A percentile compares a stretch with the other conserved stretches of the same genome.
These are phyloP conservation scores for Podospora fimiseda DNA, from an alignment of 495 filamentous ascomycete species.

Conservation along the genomic window DNA sequence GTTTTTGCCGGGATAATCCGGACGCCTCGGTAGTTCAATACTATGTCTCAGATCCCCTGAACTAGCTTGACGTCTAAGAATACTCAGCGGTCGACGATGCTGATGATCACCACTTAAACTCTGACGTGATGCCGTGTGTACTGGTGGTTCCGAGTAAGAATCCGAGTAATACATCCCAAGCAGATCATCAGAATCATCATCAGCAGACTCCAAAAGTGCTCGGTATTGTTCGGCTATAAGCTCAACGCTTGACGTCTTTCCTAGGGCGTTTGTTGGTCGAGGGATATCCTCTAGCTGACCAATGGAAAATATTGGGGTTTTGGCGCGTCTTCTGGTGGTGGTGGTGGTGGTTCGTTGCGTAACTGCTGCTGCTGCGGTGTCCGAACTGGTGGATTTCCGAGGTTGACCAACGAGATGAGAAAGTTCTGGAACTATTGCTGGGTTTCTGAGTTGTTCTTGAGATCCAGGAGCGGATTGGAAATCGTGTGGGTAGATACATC, in stretches of 20 bases:
- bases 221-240: slow-evolving; percentile 42
- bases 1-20: not conserved
- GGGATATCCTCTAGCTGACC: slow-evolving; percentile 32
- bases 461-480: not conserved
- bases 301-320: slow-evolving; percentile 38
- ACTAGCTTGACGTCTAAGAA: slow-evolving; percentile 13
- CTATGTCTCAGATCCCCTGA: slow-evolving; percentile 4
- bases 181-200: slow-evolving; percentile 12
- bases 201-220: slow-evolving; percentile 33
- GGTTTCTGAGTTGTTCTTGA: not conserved
- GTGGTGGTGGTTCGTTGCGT: slow-evolving; percentile 2
- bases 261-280: slow-evolving; percentile 19
- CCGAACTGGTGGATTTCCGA: slow-evolving; percentile 14
- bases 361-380: slow-evolving; percentile 7
- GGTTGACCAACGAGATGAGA: slow-evolving; percentile 28
- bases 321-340: slow-evolving; percentile 34
- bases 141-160: slow-evolving; percentile 17
- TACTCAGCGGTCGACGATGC: not conserved
- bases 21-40: slow-evolving; percentile 1
- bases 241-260: slow-evolving; percentile 33
- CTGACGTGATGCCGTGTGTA: slow-evolving; percentile 17
- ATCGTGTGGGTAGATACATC: slow-evolving; percentile 19
- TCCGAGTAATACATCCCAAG: slow-evolving; percentile 9
- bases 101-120: not conserved
- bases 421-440: slow-evolving; percentile 33